phyloP scores from a whole-genome alignment of 495 filamentous ascomycete genomes.

The Podospora bellae-mahoneyi region DNA sequence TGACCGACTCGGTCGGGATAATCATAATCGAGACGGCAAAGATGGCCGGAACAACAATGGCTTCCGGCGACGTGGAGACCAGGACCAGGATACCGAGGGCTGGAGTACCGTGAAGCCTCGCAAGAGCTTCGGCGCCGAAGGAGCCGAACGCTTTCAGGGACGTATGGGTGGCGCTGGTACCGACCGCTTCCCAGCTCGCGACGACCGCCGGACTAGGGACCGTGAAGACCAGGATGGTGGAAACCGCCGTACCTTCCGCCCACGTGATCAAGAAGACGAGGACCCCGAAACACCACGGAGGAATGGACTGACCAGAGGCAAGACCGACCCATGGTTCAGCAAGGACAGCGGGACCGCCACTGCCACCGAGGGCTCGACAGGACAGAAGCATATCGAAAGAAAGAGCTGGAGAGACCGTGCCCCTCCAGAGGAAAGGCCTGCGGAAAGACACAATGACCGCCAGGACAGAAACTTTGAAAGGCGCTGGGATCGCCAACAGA shows the following conservation, averaged over 20 bases:
- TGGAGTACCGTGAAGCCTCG: conserved; percentile 61
- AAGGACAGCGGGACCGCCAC: conserved; percentile 38
- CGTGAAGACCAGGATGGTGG: conserved; percentile 51
- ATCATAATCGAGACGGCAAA: conserved; percentile 29
- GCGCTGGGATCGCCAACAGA: conserved; percentile 59
- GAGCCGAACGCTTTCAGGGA: conserved; percentile 59
- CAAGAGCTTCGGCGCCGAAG: conserved; percentile 62
- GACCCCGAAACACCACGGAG: conserved; percentile 53
- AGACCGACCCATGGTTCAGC: conserved; percentile 46
- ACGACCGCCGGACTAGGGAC: conserved; percentile 43
- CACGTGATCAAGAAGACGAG: conserved; percentile 50
- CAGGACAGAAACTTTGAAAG: conserved; percentile 45
- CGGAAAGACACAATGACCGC: conserved; percentile 41
- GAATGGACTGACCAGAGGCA: conserved; percentile 48
- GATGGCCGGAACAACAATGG: conserved; percentile 44
- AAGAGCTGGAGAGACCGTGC: conserved; percentile 70
- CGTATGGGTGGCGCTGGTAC: conserved; percentile 40
- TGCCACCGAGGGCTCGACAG: conserved; percentile 36
- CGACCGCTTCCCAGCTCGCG: conserved; percentile 34
- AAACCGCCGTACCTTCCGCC: conserved; percentile 48
- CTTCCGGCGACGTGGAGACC: conserved; percentile 49
- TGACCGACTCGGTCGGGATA: conserved; percentile 40
- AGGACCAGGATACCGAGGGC: conserved; percentile 55
- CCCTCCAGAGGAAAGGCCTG: conserved; percentile 45
- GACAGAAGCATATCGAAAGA: conserved; percentile 55